Evolutionary conservation across 1,284 basidiomycete genomes (phyloP), one percentile per base, ranked within the genome.

Genomic region (Pseudomicrostroma phylloplanum): DNA sequence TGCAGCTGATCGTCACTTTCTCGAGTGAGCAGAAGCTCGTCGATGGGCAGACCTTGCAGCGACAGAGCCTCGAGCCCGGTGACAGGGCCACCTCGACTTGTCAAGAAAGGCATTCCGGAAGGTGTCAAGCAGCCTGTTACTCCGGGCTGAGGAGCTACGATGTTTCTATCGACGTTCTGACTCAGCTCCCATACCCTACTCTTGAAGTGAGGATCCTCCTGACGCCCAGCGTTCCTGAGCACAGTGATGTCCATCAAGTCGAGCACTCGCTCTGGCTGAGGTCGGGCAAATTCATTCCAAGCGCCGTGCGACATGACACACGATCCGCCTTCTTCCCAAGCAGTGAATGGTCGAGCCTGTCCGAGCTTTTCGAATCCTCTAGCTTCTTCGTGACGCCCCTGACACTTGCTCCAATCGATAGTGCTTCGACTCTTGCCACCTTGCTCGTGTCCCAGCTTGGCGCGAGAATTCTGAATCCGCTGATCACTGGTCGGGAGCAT

Each of bases 51-150:
- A 25, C 92, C 93, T 76, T 96, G 92, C 82, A 96, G 87, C 2
- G 91, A 89, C 25, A 96, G 82, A 0, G 92, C 92, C 78, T 96
- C 92, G 40, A 92, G 81, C 9, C 92, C 92, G 15, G 93, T 88
- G 85, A 96, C 89, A 2, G 92, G 93, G n/a, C 93, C 92, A 46
- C 93, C 93, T 57, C 92, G 91, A 74, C 90, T 92, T 36, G 93
- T 92, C 74, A 96, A 88, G 77, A 92, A 96, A 0, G 93, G 91
- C 67, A 96, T 96, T 89, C 96, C 96, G 41, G 90, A 89, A 0
- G 92, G 92, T 0, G 92, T 96, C 19, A 96, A 84, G 79, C 92
- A 96, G 1, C 90, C 90, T 63, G 88, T 90, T 55, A 94, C 89
- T 8, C 92, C 92, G 1, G 87, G 83, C 78, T 87, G 87, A 63